Percentiles rank a stretch among this genome's conserved stretches.
These are phyloP conservation scores for Clitopilus hobsonii DNA, from an alignment of 768 basidiomycete species.

Conservation along the genomic window DNA sequence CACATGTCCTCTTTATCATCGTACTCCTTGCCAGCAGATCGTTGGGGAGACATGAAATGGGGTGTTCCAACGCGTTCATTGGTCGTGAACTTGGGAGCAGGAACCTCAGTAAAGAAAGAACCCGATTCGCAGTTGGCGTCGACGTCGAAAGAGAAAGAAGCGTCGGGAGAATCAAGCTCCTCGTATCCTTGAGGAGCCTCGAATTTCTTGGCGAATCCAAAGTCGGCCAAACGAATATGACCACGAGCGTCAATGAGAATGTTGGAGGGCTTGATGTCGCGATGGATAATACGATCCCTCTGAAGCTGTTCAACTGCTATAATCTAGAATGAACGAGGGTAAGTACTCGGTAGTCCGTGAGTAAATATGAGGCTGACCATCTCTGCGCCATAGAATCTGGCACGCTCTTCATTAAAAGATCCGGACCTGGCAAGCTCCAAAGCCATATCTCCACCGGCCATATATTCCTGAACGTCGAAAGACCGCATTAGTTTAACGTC, in stretches of 20 bases:
- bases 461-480: slow-evolving; percentile 13
- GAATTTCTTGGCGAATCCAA: neutral
- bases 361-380: neutral
- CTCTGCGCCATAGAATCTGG: neutral
- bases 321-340: neutral
- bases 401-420: neutral
- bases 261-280: neutral
- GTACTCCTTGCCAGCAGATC: neutral
- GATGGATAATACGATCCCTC: neutral
- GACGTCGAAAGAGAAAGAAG: neutral
- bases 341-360: neutral
- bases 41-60: neutral
- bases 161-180: neutral
- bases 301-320: neutral
- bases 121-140: neutral
- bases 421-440: slow-evolving; percentile 3
- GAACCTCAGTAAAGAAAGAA: neutral
- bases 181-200: neutral
- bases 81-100: neutral
- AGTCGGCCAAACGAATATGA: neutral
- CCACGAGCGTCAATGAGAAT: neutral
- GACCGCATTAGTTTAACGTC: neutral
- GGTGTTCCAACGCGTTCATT: neutral
- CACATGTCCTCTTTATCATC: neutral
- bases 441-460: slow-evolving; percentile 15